phyloP scores from a whole-genome alignment of 2,329 filamentous ascomycete species.

The Xenoacremonium recifei region DNA sequence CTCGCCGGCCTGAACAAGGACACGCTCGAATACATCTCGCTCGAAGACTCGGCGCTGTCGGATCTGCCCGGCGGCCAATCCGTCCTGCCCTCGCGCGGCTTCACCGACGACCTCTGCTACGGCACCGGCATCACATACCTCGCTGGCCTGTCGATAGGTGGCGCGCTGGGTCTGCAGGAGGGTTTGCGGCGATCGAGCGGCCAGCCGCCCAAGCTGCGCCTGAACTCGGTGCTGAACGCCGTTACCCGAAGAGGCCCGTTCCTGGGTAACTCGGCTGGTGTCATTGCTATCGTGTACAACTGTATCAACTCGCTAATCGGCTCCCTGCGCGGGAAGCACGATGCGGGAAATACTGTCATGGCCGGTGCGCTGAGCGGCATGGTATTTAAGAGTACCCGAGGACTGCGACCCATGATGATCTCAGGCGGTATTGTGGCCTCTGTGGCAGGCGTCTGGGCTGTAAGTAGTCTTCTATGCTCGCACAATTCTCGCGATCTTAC shows the following conservation, averaged over 20 bases:
- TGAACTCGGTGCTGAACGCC: slow-evolving; percentile 94
- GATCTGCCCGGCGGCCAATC: slow-evolving; percentile 84
- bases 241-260: slow-evolving; percentile 92
- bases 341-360: slow-evolving; percentile 81
- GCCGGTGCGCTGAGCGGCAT: slow-evolving; percentile 88
- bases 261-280: slow-evolving; percentile 91
- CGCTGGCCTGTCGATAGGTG: slow-evolving; percentile 79
- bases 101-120: slow-evolving; percentile 98
- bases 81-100: slow-evolving; percentile 89
- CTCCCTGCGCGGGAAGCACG: slow-evolving; percentile 78
- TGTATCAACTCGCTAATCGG: slow-evolving; percentile 84
- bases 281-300: slow-evolving; percentile 96
- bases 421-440: slow-evolving; percentile 86
- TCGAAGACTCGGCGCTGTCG: slow-evolving; percentile 88
- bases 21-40: slow-evolving; percentile 88
- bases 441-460: slow-evolving; percentile 85
- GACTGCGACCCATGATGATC: slow-evolving; percentile 88
- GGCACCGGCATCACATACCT: slow-evolving; percentile 94
- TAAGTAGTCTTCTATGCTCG: slow-evolving; percentile 54
- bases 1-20: slow-evolving; percentile 91
- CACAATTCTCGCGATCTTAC: background rate
- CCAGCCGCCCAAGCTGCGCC: slow-evolving; percentile 81
- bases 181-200: slow-evolving; percentile 76
- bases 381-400: slow-evolving; percentile 94
- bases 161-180: slow-evolving; percentile 89